These are phyloP conservation scores for Primulina huaijiensis DNA, from an alignment of 257 asterid species.

Conservation along the genomic window DNA sequence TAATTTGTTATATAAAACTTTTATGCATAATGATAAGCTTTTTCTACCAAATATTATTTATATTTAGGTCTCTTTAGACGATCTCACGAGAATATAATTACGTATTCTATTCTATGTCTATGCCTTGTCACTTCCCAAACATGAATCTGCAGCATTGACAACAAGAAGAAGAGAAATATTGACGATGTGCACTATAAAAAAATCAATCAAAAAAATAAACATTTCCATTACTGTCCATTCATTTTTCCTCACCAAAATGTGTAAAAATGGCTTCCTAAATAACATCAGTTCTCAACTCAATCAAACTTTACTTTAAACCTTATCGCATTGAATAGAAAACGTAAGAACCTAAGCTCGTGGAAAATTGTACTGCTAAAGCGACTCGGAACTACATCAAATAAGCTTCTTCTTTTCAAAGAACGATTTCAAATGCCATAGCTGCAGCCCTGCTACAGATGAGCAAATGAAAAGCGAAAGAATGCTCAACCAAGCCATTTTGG, in stretches of 20 bases:
- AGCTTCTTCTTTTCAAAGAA: conserved; percentile 89
- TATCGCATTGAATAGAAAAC: background rate
- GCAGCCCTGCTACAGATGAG: conserved; percentile 67
- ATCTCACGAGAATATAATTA: too few species aligned
- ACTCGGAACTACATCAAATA: conserved; percentile 34
- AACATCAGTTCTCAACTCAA: background rate
- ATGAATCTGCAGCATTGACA: too few species aligned
- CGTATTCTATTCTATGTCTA: too few species aligned
- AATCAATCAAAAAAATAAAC: too few species aligned
- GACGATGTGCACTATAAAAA: too few species aligned
- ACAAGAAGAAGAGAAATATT: too few species aligned
- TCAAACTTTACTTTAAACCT: background rate
- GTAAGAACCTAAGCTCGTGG: background rate
- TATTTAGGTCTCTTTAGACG: too few species aligned
- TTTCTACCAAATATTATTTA: too few species aligned
- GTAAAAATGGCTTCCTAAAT: background rate
- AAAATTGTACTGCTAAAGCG: conserved; percentile 16
- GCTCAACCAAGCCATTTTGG: conserved; percentile 72
- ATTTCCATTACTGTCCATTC: too few species aligned
- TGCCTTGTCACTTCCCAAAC: too few species aligned
- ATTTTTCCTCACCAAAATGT: background rate
- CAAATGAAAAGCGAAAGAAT: conserved; percentile 54
- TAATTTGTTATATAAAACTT: too few species aligned
- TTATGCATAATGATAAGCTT: too few species aligned
- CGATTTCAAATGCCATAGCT: conserved; percentile 76